phyloP scores from a whole-genome alignment of 2,329 filamentous ascomycete species.

The Periconia digitata region DNA sequence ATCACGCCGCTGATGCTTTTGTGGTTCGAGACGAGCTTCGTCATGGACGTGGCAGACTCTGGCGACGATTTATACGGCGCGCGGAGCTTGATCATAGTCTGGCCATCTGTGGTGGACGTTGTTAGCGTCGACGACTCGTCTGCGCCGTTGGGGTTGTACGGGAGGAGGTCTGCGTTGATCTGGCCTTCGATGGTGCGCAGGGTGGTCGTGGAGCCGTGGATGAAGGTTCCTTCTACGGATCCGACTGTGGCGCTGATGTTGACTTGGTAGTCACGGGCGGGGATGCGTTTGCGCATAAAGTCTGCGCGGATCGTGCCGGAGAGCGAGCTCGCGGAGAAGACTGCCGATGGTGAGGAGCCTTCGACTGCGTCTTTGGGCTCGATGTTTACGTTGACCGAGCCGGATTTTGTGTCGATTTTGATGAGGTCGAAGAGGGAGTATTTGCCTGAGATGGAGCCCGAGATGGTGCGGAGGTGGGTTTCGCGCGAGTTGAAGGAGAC shows the following conservation, averaged over 20 bases:
- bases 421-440: conserved; percentile 47
- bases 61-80: conserved; percentile 33
- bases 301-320: conserved; percentile 43
- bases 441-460: conserved; percentile 45
- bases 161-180: conserved; percentile 42
- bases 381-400: conserved; percentile 44
- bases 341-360: conserved; percentile 33
- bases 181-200: conserved; percentile 42
- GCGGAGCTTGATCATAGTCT: conserved; percentile 36
- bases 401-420: conserved; percentile 44
- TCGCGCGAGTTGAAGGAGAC: conserved; percentile 39
- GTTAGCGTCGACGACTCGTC: conserved; percentile 30
- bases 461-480: conserved; percentile 43
- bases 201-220: conserved; percentile 44
- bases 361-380: conserved; percentile 38
- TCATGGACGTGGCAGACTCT: conserved; percentile 17
- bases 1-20: conserved; percentile 39
- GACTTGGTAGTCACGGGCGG: conserved; percentile 46
- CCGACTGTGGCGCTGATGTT: conserved; percentile 42
- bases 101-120: conserved; percentile 40
- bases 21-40: conserved; percentile 37
- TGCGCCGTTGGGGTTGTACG: conserved; percentile 28
- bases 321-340: conserved; percentile 38
- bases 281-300: conserved; percentile 39
- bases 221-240: conserved; percentile 42